Evolutionary conservation across 2,329 filamentous ascomycete genomes (phyloP).

Genomic region (Aureobasidium sp.): DNA sequence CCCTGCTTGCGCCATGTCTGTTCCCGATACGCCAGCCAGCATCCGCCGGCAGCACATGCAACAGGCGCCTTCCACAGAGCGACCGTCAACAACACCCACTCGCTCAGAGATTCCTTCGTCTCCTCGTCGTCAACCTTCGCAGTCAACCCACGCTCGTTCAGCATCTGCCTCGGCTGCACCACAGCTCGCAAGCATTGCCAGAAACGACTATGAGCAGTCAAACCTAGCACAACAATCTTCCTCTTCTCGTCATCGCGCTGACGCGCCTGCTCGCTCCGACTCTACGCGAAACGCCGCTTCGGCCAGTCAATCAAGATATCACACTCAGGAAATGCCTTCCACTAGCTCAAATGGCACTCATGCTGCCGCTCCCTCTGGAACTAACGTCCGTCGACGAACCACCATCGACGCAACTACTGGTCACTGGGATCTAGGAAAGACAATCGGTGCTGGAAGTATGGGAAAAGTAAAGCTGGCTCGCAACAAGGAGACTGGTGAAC

Average conservation of each 20-base stretch:
- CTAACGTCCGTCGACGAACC: constrained; percentile 50
- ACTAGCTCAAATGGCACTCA: constrained; percentile 23
- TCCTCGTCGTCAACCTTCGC: constrained; percentile 26
- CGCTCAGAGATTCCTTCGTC: constrained; percentile 24
- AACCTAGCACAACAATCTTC: constrained; percentile 51
- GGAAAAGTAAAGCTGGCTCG: constrained; percentile 95
- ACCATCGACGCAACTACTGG: constrained; percentile 85
- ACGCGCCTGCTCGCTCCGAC: constrained; percentile 42
- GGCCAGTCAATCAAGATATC: constrained; percentile 36
- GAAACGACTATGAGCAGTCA: constrained; percentile 66
- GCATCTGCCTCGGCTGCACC: constrained; percentile 31
- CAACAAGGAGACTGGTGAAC: constrained; percentile 81
- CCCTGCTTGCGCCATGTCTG: constrained; percentile 26
- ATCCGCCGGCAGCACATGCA: constrained; percentile 38
- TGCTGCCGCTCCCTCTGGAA: constrained; percentile 18
- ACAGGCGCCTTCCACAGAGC: constrained; percentile 37
- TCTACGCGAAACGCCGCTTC: constrained; percentile 38
- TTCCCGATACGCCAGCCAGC: constrained; percentile 43
- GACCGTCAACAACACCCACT: constrained; percentile 39
- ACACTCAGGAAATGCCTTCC: constrained; percentile 31
- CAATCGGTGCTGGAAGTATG: constrained; percentile 96
- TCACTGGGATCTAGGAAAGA: constrained; percentile 93
- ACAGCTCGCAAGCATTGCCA: constrained; percentile 45
- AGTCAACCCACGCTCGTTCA: constrained; percentile 24
- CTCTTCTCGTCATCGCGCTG: constrained; percentile 31